Evolutionary conservation across 2,329 filamentous ascomycete genomes (phyloP).

Genomic region (Thyridium curvatum): DNA sequence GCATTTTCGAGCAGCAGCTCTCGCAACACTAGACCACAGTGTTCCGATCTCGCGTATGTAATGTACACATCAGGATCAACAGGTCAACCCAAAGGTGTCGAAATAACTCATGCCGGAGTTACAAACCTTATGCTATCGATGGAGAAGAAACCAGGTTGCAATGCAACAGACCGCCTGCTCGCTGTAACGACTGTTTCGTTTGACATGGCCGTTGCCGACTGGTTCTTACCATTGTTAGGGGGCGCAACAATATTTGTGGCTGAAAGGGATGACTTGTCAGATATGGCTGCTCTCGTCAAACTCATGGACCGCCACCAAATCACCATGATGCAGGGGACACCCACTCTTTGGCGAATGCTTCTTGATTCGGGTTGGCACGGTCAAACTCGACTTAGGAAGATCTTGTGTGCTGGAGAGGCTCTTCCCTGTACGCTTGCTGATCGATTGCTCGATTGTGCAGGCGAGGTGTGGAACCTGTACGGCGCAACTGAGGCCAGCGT

Average conservation of each 20-base stretch:
- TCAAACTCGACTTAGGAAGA: constrained; percentile 13
- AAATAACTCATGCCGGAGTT: constrained; percentile 16
- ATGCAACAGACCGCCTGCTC: constrained; percentile 14
- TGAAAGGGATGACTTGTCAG: constrained; percentile 17
- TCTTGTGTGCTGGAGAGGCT: constrained; percentile 19
- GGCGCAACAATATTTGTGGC: constrained; percentile 24
- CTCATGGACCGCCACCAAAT: constrained; percentile 24
- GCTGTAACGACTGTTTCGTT: constrained; percentile 22
- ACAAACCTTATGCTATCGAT: constrained; percentile 15
- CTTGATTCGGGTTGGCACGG: constrained; percentile 13
- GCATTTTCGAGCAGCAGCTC: constrained; percentile 4
- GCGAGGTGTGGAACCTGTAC: constrained; percentile 19
- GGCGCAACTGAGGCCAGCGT: constrained; percentile 20
- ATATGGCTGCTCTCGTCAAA: constrained; percentile 20
- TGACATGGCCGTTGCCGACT: constrained; percentile 25
- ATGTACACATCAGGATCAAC: constrained; percentile 23
- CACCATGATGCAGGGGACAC: constrained; percentile 26
- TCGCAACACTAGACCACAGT: background rate
- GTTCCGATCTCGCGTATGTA: constrained; percentile 20
- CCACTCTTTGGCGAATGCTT: constrained; percentile 25
- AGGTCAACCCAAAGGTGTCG: constrained; percentile 30
- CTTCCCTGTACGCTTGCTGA: constrained; percentile 17
- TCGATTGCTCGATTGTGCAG: constrained; percentile 19
- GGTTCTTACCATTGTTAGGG: constrained; percentile 22
- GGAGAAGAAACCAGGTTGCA: constrained; percentile 17